A percentile compares a stretch with the other conserved stretches of the same genome.
Conservation (phyloP, 345 rosid species). For the Trapa incisa region DNA sequence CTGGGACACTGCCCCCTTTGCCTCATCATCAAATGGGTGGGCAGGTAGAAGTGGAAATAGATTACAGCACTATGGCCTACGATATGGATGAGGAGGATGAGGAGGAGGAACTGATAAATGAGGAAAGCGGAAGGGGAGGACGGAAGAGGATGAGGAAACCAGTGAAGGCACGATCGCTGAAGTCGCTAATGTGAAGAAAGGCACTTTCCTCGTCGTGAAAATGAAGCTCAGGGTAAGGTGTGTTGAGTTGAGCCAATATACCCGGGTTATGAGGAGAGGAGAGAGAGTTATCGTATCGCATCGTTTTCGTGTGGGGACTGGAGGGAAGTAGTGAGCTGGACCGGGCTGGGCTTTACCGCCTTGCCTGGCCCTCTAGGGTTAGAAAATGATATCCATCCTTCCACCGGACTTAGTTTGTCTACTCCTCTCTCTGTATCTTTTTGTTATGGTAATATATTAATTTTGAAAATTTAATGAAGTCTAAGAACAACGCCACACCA, state of each 20-base stretch:
- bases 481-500: too few relatives aligned
- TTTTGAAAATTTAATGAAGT: background rate
- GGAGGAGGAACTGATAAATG: constrained; percentile 13
- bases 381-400: background rate
- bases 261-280: too few relatives aligned
- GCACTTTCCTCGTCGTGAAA: background rate
- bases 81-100: constrained; percentile 29
- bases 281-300: too few relatives aligned
- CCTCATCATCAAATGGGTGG: background rate
- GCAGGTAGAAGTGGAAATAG: background rate
- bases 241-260: too few relatives aligned
- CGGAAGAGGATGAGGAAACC: constrained; percentile 71
- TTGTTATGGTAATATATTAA: too few relatives aligned
- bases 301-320: too few relatives aligned
- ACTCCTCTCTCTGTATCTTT: too few relatives aligned
- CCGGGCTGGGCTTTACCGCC: background rate
- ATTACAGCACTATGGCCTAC: too few relatives aligned
- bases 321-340: too few relatives aligned
- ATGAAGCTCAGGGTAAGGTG: too few relatives aligned
- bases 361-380: constrained; percentile 12
- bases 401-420: background rate
- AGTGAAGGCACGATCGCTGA: constrained; percentile 75
- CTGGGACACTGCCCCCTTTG: constrained; percentile 17
- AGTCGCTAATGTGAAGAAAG: constrained; percentile 56
- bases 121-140: constrained; percentile 16